These are phyloP conservation scores for Trebouxia sp. DNA, from an alignment of 139 green algal genomes.

Conservation along the genomic window DNA sequence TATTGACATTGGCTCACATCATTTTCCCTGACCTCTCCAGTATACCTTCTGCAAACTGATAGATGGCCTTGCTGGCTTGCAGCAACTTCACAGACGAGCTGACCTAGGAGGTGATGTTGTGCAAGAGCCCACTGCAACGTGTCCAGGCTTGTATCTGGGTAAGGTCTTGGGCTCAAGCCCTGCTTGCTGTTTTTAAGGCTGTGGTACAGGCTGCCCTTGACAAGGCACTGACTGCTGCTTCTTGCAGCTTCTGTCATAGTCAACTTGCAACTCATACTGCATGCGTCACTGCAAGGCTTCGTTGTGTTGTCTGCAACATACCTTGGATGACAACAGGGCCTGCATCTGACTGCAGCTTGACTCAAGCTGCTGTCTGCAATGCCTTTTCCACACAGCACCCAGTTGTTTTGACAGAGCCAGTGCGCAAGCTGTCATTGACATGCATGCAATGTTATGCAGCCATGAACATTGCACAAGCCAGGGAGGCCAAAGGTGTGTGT, in stretches of 20 bases:
- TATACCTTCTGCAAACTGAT: background rate
- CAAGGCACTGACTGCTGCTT: background rate
- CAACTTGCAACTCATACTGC: too few species aligned
- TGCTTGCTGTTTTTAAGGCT: background rate
- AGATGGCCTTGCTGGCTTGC: background rate
- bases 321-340: too few species aligned
- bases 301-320: too few species aligned
- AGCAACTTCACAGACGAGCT: background rate
- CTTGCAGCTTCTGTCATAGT: too few species aligned
- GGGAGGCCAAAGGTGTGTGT: background rate
- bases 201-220: background rate
- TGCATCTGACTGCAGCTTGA: too few species aligned
- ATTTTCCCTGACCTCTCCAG: background rate
- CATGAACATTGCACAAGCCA: background rate
- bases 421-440: too few species aligned
- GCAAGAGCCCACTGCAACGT: background rate
- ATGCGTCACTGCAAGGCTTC: too few species aligned
- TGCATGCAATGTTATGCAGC: background rate
- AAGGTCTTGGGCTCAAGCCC: background rate
- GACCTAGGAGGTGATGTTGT: background rate
- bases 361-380: too few species aligned
- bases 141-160: background rate
- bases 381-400: too few species aligned
- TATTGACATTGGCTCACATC: too few species aligned
- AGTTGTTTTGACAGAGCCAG: too few species aligned